Percentiles rank a stretch among this genome's conserved stretches.
Conservation (phyloP, 305 asterid genomes). For the Solanum hybrid region DNA sequence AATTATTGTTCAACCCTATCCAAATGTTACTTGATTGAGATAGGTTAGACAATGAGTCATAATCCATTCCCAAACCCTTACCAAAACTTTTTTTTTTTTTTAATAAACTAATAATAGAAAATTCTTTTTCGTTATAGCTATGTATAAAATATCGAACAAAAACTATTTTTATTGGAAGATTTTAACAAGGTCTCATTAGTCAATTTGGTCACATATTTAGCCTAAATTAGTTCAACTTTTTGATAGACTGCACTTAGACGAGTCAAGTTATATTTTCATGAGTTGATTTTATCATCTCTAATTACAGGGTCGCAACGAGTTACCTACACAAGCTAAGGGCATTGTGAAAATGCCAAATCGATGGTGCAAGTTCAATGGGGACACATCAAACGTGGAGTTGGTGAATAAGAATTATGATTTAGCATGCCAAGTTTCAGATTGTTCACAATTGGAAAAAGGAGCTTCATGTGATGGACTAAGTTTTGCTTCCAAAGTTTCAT, state of each 20-base stretch:
- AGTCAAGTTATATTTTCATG: neutral
- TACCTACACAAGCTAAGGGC: conserved; percentile 27
- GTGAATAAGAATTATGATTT: neutral
- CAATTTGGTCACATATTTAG: neutral
- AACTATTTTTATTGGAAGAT: neutral
- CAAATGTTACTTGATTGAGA: neutral
- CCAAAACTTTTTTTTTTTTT: neutral
- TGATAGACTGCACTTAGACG: neutral
- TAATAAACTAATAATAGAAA: neutral
- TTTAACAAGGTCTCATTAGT: neutral
- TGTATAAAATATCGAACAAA: neutral
- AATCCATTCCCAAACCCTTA: neutral
- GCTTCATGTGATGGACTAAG: conserved; percentile 36
- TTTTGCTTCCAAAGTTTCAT: conserved; percentile 17
- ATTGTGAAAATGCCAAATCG: conserved; percentile 36
- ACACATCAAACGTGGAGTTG: neutral
- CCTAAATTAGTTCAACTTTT: neutral
- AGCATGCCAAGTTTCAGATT: conserved; percentile 26
- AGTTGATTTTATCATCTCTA: neutral
- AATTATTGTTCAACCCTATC: neutral
- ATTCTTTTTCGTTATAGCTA: neutral
- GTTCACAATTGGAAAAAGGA: conserved; percentile 19
- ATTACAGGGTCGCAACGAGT: conserved; percentile 22
- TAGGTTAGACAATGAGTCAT: neutral
- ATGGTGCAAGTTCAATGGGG: conserved; percentile 36